Base-by-base conservation (phyloP, 805 yeast species). In the Metschnikowia matae region DNA sequence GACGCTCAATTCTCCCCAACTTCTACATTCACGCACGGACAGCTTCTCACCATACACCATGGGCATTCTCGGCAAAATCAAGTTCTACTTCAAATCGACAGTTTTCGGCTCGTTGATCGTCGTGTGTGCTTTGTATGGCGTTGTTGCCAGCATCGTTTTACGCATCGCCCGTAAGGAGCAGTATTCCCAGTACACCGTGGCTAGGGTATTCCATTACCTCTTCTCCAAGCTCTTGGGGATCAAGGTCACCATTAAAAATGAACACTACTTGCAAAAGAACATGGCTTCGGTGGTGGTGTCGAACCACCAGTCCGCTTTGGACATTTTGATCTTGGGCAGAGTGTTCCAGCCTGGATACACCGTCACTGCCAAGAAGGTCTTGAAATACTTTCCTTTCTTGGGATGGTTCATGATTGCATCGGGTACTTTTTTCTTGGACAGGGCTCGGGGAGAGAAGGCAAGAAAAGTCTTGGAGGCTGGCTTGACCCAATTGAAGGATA, bases 391-490 rank as follows among this genome's bases (percentile, higher is more conserved):
- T 47, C 99, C 99, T 15, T 79, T 94, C 60, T 75, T 94, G 59
- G 99, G 99, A 13, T 92, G 97, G 98, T 94, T 91, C 71, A 91
- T 94, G 99, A 62, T 82, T 23, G 78, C 89, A 21, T 83, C 94
- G 54, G 97, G 97, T 11, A 86, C 98, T 1, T 85, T 92, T 59
- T 94, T 94, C 70, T 74, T 94, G 49, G 96, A 94, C 65, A 82
- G 99, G 65, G 71, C 82, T 5, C 84, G 83, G 64, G 81, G 89
- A 55, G 82, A 80, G 50, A 82, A 85, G 62, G 90, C 97, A 20
- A 80, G 89, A 50, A 74, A 73, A 50, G 87, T 94, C 8, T 79
- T 94, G 64, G 84, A 84, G 48, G 66, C 69, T 13, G 96, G 97
- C 4, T 77, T 89, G 48, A 66, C 69, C 10, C 74, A 74, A 23